Percentiles rank a stretch among this genome's conserved stretches.
phyloP scores from a whole-genome alignment of 306 rosid genomes.

The Hippophae rhamnoides region DNA sequence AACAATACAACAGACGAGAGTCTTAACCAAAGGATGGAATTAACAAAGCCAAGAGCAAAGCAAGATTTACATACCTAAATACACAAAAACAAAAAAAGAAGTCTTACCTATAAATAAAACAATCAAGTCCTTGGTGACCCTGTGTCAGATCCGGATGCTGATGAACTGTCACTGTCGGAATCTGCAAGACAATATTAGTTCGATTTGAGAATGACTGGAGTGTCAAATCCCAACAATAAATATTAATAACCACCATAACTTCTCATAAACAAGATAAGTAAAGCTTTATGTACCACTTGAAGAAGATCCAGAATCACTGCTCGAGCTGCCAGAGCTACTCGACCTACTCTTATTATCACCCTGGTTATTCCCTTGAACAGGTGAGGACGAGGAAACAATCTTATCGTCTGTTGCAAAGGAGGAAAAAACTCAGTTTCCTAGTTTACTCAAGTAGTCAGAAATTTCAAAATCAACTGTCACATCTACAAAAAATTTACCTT shows the following conservation, averaged over 20 bases:
- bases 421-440: constrained; percentile 10
- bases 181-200: constrained; percentile 39
- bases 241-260: neutral
- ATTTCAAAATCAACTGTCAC: constrained; percentile 6
- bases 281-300: constrained; percentile 70
- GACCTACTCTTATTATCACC: constrained; percentile 72
- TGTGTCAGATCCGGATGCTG: constrained; percentile 82
- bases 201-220: neutral
- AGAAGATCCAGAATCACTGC: constrained; percentile 92
- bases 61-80: neutral
- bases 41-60: neutral
- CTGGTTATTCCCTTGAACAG: constrained; percentile 46
- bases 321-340: constrained; percentile 94
- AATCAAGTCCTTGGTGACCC: constrained; percentile 61
- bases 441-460: constrained; percentile 4
- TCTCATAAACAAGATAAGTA: neutral
- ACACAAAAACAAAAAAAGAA: constrained; percentile 1
- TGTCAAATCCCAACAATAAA: neutral
- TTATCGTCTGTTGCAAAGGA: constrained; percentile 39
- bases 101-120: constrained; percentile 38
- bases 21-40: neutral
- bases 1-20: too few relatives aligned
- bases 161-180: constrained; percentile 90
- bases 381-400: constrained; percentile 36
- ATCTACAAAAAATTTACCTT: constrained; percentile 36